Percentiles rank a stretch among this genome's conserved stretches.
Evolutionary conservation across 441 rosid genomes (phyloP).

Genomic region (Arabidopsis lyrata): DNA sequence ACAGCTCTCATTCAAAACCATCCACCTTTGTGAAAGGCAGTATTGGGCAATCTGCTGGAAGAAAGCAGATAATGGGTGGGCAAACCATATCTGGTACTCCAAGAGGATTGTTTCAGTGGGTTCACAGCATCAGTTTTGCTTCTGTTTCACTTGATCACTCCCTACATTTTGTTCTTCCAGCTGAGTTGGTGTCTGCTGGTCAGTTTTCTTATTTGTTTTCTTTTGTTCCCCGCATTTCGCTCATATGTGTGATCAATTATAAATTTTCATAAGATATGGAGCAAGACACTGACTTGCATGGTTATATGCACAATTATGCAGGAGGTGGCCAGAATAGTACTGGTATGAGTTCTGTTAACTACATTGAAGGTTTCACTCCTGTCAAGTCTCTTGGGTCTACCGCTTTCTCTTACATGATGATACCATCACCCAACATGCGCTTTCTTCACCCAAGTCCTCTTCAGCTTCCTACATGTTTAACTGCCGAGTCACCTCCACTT

Average conservation of each 20-base stretch:
- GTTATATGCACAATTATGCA: slow-evolving; percentile 37
- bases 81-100: slow-evolving; percentile 74
- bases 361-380: slow-evolving; percentile 92
- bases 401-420: slow-evolving; percentile 82
- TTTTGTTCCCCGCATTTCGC: slow-evolving; percentile 5
- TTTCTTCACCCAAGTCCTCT: slow-evolving; percentile 95
- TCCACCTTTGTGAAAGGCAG: slow-evolving; percentile 92
- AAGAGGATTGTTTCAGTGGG: slow-evolving; percentile 96
- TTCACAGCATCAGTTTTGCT: slow-evolving; percentile 94
- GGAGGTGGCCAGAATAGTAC: slow-evolving; percentile 72
- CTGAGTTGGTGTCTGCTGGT: slow-evolving; percentile 84
- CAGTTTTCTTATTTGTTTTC: slow-evolving; percentile 42
- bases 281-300: slow-evolving; percentile 26
- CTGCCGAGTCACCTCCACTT: slow-evolving; percentile 99
- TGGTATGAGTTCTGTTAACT: slow-evolving; percentile 56
- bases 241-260: slow-evolving; percentile 22
- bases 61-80: slow-evolving; percentile 87
- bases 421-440: slow-evolving; percentile 97
- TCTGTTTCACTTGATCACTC: slow-evolving; percentile 88
- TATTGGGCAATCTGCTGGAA: slow-evolving; percentile 75
- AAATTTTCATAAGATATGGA: slow-evolving; percentile 2
- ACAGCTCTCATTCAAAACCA: slow-evolving; percentile 83
- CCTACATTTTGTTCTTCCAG: slow-evolving; percentile 75
- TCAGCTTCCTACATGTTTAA: slow-evolving; percentile 97
- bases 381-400: slow-evolving; percentile 94